Evolutionary conservation across 345 rosid genomes (phyloP).

Genomic region (Acer yangbiense): DNA sequence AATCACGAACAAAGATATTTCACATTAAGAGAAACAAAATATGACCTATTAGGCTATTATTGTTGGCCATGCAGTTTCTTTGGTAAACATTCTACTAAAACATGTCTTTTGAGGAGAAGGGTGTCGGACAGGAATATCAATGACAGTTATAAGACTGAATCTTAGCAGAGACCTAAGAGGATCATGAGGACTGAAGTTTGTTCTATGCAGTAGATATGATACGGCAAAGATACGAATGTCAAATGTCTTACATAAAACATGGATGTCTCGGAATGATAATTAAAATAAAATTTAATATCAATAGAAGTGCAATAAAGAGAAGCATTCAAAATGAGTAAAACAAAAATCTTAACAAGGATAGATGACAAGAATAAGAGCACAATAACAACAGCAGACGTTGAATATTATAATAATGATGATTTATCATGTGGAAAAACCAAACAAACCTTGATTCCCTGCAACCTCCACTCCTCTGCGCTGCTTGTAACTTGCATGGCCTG

Average conservation of each 20-base stretch:
- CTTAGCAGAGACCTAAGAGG: not conserved
- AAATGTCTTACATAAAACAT: too few species aligned
- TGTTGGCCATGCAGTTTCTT: not conserved
- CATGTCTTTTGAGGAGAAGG: not conserved
- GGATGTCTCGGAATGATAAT: not conserved
- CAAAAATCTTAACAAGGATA: not conserved
- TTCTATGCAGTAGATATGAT: not conserved
- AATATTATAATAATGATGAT: too few species aligned
- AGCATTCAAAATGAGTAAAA: not conserved
- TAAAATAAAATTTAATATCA: too few species aligned
- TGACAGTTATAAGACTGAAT: too few species aligned
- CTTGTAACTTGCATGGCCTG: constrained; percentile 47
- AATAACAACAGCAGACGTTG: not conserved
- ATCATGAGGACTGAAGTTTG: not conserved
- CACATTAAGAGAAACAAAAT: too few species aligned
- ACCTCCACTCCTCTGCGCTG: constrained; percentile 53
- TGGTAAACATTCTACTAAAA: not conserved
- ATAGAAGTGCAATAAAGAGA: not conserved
- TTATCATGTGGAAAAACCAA: not conserved
- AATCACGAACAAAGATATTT: not conserved
- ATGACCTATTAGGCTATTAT: too few species aligned
- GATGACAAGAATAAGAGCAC: not conserved
- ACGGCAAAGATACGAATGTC: too few species aligned
- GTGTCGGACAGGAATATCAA: not conserved
- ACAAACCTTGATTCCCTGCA: constrained; percentile 50